Evolutionary conservation across 1,284 basidiomycete species (phyloP), one percentile per base, ranked within the genome.

Genomic region (Clitocybe nebularis): DNA sequence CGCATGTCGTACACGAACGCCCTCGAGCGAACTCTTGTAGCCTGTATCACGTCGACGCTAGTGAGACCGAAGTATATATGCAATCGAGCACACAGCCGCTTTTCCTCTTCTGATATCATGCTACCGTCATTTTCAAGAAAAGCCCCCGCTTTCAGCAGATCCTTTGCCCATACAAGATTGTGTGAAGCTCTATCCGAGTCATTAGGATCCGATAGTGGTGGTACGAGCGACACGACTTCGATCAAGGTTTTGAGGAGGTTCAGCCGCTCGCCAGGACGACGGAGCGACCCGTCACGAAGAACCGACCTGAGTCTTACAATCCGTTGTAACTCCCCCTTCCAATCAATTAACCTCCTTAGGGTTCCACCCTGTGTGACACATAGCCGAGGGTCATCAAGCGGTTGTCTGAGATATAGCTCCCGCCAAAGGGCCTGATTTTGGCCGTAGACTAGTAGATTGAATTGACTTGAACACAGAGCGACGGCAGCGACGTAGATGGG

Each of bases 1-100:
- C 72, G 66, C 58, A 82, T 64, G 43, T 73, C 69, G 51, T 87
- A 87, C 11, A 84, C 75, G 45, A 62, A 77, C 2, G 71, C 74
- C 26, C 79, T 71, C 7, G 75, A 71, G 2, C 61, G 56, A 7
- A 68, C 63, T 4, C 67, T 63, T 13, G 52, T 53, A 30, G 50
- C 45, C 0, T 40, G 50, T 19, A 36, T 54, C 11, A 60, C 45
- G 49, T 84, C 80, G 4, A 40, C 40, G 5, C 52, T 53, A 0
- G 77, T 81, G 14, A 81, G 53, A 3, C 81, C 82, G 49, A 69
- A 77, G 53, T 71, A 64, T 5, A 72, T 69, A 49, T 81, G 79
- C 44, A 86, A 50, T 30, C 64, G 66, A 0, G 72, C 70, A 21
- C 68, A 61, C 8, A 79, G 54, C 47, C 77, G 74, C 10, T 43